phyloP scores from a whole-genome alignment of 1,139 yeast species.

The Pichia sp. region DNA sequence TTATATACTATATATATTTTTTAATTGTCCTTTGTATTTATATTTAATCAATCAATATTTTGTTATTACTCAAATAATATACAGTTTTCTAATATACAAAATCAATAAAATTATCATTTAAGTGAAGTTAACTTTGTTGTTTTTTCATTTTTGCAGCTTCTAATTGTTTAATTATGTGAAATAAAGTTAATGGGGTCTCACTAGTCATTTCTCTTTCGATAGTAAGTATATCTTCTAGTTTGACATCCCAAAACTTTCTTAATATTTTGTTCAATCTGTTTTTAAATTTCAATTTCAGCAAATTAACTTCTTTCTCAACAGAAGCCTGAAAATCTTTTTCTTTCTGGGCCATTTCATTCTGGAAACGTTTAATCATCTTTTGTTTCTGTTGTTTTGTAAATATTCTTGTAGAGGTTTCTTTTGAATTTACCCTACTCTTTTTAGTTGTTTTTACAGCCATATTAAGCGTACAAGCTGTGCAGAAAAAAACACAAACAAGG shows the following conservation, averaged over 20 bases:
- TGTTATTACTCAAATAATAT: too few relatives aligned
- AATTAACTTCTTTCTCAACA: slow-evolving; percentile 31
- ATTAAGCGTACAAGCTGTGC: too few relatives aligned
- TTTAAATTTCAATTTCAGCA: slow-evolving; percentile 28
- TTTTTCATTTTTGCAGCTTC: slow-evolving; percentile 33
- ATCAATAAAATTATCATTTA: background rate
- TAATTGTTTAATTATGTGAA: slow-evolving; percentile 27
- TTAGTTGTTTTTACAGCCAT: too few relatives aligned
- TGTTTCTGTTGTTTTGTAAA: slow-evolving; percentile 37
- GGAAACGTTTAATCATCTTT: slow-evolving; percentile 30
- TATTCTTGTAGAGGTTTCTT: background rate
- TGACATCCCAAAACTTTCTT: slow-evolving; percentile 37
- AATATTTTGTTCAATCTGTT: slow-evolving; percentile 37
- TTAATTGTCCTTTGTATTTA: too few relatives aligned
- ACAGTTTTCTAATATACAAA: background rate
- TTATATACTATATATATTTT: background rate
- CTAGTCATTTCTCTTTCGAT: slow-evolving; percentile 39
- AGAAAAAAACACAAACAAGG: too few relatives aligned
- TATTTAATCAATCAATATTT: too few relatives aligned
- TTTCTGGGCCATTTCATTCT: slow-evolving; percentile 20
- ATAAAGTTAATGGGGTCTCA: slow-evolving; percentile 31
- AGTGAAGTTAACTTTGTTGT: background rate
- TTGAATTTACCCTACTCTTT: too few relatives aligned
- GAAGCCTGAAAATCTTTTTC: slow-evolving; percentile 29
- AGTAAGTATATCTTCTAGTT: slow-evolving; percentile 34